Conservation (phyloP, 1,139 yeast genomes). For the Yamadazyma blattariae region DNA sequence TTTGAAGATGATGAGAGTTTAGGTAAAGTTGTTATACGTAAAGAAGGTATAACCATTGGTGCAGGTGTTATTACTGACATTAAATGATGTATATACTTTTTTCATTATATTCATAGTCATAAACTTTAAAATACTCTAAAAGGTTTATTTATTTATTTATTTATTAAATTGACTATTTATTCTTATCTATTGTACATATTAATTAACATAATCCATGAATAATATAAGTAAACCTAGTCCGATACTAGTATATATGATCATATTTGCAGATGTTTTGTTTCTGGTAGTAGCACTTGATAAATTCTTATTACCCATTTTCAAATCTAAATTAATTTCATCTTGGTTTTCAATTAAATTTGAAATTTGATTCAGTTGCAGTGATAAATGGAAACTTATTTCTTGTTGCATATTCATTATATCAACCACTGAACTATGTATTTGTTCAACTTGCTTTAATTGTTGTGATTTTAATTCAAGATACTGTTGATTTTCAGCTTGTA, state of each 20-base stretch:
- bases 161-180: too few relatives aligned
- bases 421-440: constrained; percentile 72
- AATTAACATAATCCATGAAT: constrained; percentile 56
- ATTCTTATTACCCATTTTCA: constrained; percentile 70
- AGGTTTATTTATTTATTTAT: too few relatives aligned
- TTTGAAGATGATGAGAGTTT: constrained; percentile 59
- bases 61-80: constrained; percentile 63
- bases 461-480: constrained; percentile 58
- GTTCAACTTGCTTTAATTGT: constrained; percentile 65
- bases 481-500: constrained; percentile 71
- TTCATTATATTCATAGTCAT: too few relatives aligned
- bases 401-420: constrained; percentile 80
- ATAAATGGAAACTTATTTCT: constrained; percentile 73
- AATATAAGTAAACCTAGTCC: constrained; percentile 61
- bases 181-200: too few relatives aligned
- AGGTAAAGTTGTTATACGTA: constrained; percentile 81
- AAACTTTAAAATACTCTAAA: too few relatives aligned
- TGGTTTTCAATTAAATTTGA: constrained; percentile 67
- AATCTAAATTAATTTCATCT: constrained; percentile 65
- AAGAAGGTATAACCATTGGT: constrained; percentile 84
- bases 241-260: constrained; percentile 61
- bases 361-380: constrained; percentile 74
- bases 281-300: constrained; percentile 68
- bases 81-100: too few relatives aligned
- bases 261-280: constrained; percentile 68